Conservation (phyloP, 2,329 filamentous ascomycete species). For the Neonectria faginata region DNA sequence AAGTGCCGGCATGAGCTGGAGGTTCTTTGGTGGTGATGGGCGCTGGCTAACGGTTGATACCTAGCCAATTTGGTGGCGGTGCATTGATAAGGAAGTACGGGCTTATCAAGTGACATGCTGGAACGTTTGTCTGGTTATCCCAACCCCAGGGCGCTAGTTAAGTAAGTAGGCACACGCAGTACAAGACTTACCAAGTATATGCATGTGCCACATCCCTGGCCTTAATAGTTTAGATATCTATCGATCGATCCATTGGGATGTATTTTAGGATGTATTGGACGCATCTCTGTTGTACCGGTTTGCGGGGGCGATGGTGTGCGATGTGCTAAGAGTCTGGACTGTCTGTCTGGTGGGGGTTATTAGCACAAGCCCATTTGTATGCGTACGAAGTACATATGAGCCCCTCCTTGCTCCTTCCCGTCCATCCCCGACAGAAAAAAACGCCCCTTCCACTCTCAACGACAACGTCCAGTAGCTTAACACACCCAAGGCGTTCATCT, state of each 20-base stretch:
- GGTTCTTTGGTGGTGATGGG: background rate
- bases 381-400: too few relatives aligned
- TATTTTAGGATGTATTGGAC: background rate
- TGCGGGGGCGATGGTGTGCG: background rate
- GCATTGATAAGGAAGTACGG: background rate
- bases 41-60: background rate
- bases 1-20: background rate
- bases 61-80: background rate
- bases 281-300: background rate
- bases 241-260: background rate
- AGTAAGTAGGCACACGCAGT: too few relatives aligned
- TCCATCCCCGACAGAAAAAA: conserved; percentile 1
- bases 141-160: background rate
- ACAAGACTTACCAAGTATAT: too few relatives aligned
- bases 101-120: background rate
- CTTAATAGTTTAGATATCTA: background rate
- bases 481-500: background rate
- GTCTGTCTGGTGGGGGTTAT: background rate
- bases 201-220: background rate
- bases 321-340: background rate
- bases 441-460: conserved; percentile 3
- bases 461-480: background rate
- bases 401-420: background rate
- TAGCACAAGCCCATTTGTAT: too few relatives aligned
- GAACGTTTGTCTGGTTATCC: background rate